phyloP scores from a whole-genome alignment of 2,329 filamentous ascomycete species.

The Cadophora sp. region DNA sequence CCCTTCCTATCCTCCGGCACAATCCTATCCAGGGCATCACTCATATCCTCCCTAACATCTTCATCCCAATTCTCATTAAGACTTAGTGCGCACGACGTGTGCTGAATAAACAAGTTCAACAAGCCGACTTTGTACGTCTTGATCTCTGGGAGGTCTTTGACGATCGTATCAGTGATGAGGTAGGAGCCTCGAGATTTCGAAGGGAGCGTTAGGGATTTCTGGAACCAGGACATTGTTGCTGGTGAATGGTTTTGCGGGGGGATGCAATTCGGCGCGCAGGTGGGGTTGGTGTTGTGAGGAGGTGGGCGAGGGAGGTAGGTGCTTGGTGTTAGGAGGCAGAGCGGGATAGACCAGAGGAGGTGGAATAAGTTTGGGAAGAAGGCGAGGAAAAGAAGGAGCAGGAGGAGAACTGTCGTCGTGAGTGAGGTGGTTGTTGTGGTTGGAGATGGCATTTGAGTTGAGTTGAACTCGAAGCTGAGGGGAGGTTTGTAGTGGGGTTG shows the following conservation, averaged over 20 bases:
- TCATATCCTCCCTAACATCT: conserved; percentile 90
- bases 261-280: conserved; percentile 33
- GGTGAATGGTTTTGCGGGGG: conserved; percentile 18
- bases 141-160: conserved; percentile 78
- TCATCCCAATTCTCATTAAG: conserved; percentile 91
- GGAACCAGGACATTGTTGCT: conserved; percentile 72
- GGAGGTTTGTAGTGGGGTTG: conserved; percentile 14
- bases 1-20: conserved; percentile 82
- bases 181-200: conserved; percentile 82
- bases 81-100: conserved; percentile 88
- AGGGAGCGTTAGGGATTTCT: conserved; percentile 85
- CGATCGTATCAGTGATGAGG: conserved; percentile 82
- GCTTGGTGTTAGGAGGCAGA: conserved; percentile 48
- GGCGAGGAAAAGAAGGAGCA: conserved; percentile 56
- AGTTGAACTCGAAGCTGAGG: conserved; percentile 24
- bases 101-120: conserved; percentile 91
- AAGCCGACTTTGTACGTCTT: conserved; percentile 83
- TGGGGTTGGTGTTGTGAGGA: conserved; percentile 19
- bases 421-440: conserved; percentile 33
- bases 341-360: conserved; percentile 56
- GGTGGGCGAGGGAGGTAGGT: conserved; percentile 39
- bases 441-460: conserved; percentile 34
- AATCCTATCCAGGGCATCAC: conserved; percentile 88
- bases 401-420: conserved; percentile 53
- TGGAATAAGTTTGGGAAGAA: conserved; percentile 63